Conservation (phyloP, 768 basidiomycete species). For the Rhizopogon vesiculosus region DNA sequence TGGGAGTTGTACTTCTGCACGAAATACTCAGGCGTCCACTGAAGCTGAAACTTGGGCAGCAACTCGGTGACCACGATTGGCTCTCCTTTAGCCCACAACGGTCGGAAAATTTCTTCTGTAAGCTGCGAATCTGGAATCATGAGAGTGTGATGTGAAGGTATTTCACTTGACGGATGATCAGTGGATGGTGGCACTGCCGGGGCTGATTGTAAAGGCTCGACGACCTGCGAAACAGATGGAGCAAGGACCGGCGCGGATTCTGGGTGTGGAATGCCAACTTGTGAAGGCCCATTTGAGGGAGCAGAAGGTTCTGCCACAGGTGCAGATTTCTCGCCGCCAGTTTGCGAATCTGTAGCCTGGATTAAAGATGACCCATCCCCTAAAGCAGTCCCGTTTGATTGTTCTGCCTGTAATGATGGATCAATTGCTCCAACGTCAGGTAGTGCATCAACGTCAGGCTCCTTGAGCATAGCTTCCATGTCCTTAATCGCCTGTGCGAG, state of each 20-base stretch:
- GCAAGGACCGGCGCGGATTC: background rate
- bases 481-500: conserved; percentile 58
- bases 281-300: background rate
- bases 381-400: background rate
- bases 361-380: background rate
- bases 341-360: background rate
- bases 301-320: background rate
- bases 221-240: background rate
- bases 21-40: conserved; percentile 86
- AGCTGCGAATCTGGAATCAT: conserved; percentile 46
- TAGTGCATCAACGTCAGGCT: conserved; percentile 24
- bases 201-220: background rate
- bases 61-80: conserved; percentile 76
- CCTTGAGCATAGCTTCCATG: conserved; percentile 55
- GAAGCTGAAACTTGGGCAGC: conserved; percentile 52
- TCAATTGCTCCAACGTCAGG: conserved; percentile 23
- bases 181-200: conserved; percentile 5
- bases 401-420: conserved; percentile 20
- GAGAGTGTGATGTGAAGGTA: conserved; percentile 43
- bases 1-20: conserved; percentile 60
- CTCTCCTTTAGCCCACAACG: conserved; percentile 68
- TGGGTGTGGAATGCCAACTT: background rate
- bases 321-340: background rate
- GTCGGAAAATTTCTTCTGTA: conserved; percentile 55
- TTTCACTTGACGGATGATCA: conserved; percentile 20